Base-by-base conservation (phyloP, 1,139 yeast species). In the Pichia kudriavzevii region DNA sequence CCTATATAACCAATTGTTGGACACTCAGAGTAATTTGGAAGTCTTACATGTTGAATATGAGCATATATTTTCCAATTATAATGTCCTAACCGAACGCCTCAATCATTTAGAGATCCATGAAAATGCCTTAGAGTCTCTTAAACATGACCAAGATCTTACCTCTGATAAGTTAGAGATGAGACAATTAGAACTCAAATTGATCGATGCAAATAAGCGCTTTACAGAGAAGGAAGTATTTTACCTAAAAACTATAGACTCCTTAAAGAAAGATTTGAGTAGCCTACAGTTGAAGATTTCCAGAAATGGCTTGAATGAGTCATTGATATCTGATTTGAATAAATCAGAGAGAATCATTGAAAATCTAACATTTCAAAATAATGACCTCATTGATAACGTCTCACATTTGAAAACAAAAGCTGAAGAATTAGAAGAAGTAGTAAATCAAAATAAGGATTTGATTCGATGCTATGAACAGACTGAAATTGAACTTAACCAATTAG, bases 321-420 rank as follows among this genome's bases (percentile, higher is more conserved):
- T 28, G 4, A 4, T 28, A 4, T 9, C 18, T 9, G 41, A 38
- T 17, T 30, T 36, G 18, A 26, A 16, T 6, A 15, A 31, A 4
- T 39, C 67, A 46, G 73, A 67, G 29, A 47, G 48, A 22, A 56
- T 79, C 38, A 67, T 79, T 19, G 85, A 78, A 34, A 65, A 61
- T 18, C 58, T 81, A 34, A 73, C 80, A 0, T 80, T 45, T 59
- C 70, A 11, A 65, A 58, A 15, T 58, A 78, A 16, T 52, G 49
- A 23, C 9, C 18, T 15, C 7, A 17, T 59, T 69, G 40, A 71
- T 67, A n/a, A n/a, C n/a, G n/a, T n/a, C n/a, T 16, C 16, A 10
- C 40, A 55, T 70, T 8, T 60, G 61, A 8, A 51, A 67, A 11
- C 49, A 69, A 28, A 68, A 66, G 42, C 60, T 61, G 16, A 68